These are phyloP conservation scores for Tuber melanosporum DNA, from an alignment of 495 filamentous ascomycete genomes.

Conservation along the genomic window DNA sequence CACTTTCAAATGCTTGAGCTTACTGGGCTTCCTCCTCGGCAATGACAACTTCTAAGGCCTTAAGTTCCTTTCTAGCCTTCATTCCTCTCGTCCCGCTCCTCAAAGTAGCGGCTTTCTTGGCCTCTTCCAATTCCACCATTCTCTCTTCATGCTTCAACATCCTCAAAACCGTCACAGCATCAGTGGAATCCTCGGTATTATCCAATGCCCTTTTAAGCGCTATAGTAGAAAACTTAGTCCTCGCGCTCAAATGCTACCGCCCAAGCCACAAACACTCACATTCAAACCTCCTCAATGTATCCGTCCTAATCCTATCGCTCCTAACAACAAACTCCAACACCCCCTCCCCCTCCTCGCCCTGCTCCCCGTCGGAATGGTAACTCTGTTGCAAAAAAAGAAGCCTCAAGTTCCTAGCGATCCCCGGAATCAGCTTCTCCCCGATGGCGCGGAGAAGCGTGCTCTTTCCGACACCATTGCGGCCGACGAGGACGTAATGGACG, in stretches of 20 bases:
- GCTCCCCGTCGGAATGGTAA: slow-evolving; percentile 24
- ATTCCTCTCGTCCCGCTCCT: slow-evolving; percentile 66
- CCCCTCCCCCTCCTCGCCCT: slow-evolving; percentile 9
- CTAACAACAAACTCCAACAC: slow-evolving; percentile 64
- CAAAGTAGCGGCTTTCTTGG: slow-evolving; percentile 63
- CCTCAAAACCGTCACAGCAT: slow-evolving; percentile 55
- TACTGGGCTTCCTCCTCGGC: slow-evolving; percentile 52
- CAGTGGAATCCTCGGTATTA: slow-evolving; percentile 48
- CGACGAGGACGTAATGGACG: slow-evolving; percentile 64
- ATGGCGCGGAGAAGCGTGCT: slow-evolving; percentile 70
- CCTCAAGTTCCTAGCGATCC: slow-evolving; percentile 61
- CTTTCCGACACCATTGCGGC: slow-evolving; percentile 74
- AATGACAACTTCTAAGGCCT: slow-evolving; percentile 57
- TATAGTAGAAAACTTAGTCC: slow-evolving; percentile 16
- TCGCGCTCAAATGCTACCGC: background rate
- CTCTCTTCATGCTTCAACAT: slow-evolving; percentile 55
- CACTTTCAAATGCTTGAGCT: slow-evolving; percentile 45
- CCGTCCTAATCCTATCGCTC: slow-evolving; percentile 56
- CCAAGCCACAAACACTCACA: slow-evolving; percentile 43
- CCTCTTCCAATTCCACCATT: slow-evolving; percentile 56
- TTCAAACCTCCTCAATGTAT: slow-evolving; percentile 53
- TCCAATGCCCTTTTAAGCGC: slow-evolving; percentile 48
- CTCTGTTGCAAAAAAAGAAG: slow-evolving; percentile 71
- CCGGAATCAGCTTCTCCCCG: slow-evolving; percentile 70
- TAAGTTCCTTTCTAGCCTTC: slow-evolving; percentile 64